Conservation (phyloP, 176 grass and related monocot species). For the Thalia dealbata region DNA sequence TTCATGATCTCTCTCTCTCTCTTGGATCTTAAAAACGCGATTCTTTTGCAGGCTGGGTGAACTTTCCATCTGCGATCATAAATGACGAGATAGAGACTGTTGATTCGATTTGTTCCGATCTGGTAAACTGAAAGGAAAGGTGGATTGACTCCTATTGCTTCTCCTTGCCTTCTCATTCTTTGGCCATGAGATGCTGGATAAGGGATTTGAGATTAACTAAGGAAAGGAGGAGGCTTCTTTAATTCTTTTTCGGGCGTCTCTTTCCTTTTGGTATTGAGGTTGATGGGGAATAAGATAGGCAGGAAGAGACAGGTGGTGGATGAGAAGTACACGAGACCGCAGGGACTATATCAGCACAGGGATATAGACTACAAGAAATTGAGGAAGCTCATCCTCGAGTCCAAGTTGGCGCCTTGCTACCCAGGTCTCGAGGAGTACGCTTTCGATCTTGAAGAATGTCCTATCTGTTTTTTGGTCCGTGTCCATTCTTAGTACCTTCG, state of each 20-base stretch:
- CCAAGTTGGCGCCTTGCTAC: constrained; percentile 81
- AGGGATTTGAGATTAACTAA: neutral
- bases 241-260: neutral
- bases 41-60: neutral
- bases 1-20: neutral
- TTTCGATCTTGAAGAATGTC: constrained; percentile 71
- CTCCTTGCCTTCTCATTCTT: neutral
- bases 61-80: neutral
- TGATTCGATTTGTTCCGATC: neutral
- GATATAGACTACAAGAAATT: constrained; percentile 78
- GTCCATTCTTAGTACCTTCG: too few relatives aligned
- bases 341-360: constrained; percentile 76
- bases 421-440: constrained; percentile 54
- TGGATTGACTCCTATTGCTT: neutral
- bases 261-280: neutral
- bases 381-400: constrained; percentile 67
- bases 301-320: constrained; percentile 47
- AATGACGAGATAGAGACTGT: neutral
- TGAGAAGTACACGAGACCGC: constrained; percentile 69
- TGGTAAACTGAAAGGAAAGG: neutral
- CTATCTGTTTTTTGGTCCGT: constrained; percentile 79
- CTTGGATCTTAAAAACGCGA: neutral
- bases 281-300: constrained; percentile 38
- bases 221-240: neutral
- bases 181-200: neutral